These are phyloP conservation scores for Solanum virginianum DNA, from an alignment of 257 asterid genomes.

Conservation along the genomic window DNA sequence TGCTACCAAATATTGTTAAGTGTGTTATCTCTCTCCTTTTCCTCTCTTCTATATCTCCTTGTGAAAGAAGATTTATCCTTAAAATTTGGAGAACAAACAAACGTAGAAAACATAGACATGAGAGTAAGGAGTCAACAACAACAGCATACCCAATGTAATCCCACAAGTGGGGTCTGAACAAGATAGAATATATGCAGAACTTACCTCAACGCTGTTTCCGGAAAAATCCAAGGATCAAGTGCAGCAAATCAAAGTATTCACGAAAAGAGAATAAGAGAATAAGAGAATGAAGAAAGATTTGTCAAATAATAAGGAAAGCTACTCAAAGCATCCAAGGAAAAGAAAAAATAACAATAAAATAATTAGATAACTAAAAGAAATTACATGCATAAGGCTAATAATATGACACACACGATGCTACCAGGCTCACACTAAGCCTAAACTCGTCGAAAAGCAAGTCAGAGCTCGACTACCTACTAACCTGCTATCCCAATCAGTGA, in stretches of 20 bases:
- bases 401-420: not conserved
- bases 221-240: not conserved
- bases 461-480: not conserved
- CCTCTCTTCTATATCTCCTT: not conserved
- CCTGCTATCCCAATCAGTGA: not conserved
- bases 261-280: not conserved
- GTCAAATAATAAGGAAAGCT: not conserved
- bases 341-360: not conserved
- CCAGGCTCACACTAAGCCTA: not conserved
- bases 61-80: not conserved
- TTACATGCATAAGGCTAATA: not conserved
- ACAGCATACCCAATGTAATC: not conserved
- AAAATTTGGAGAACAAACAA: not conserved
- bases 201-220: not conserved
- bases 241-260: not conserved
- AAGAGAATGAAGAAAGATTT: not conserved
- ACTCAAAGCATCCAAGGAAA: not conserved
- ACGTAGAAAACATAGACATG: not conserved
- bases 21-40: not conserved
- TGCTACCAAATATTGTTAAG: not conserved
- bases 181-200: not conserved
- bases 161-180: not conserved
- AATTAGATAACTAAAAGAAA: not conserved
- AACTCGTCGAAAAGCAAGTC: not conserved
- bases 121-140: not conserved